Evolutionary conservation across 2,329 filamentous ascomycete genomes (phyloP), one percentile per base, ranked within the genome.

Genomic region (Chaetomium sp.): DNA sequence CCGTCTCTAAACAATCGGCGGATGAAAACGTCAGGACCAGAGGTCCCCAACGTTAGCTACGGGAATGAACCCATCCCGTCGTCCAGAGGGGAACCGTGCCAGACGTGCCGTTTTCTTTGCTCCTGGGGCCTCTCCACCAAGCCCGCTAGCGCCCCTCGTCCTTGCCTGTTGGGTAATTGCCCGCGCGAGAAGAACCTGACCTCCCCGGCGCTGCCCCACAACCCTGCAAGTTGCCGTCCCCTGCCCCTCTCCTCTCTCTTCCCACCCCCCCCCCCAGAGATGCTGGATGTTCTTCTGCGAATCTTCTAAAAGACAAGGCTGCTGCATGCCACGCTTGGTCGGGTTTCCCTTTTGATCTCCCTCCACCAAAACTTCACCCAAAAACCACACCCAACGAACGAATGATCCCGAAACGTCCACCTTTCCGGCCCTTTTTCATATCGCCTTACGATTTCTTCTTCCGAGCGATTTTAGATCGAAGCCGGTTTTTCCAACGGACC

Each of bases 331-430:
- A 41, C 58, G 42, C 57, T 62, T 64, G 60, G 58, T 58, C 56
- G 57, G 57, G 35, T 64, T 64, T 63, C 62, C 61, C 58, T 61
- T 64, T 63, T 61, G 60, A 61, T 62, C 55, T 33, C 43, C 53
- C 47, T 45, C 56, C 49, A 49, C 47, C 42, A 49, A 46, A 59
- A 49, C 10, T 35, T n/a, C 52, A 35, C 36, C 45, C 33, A 10
- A 40, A 49, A 40, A 41, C 48, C 48, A 51, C 34, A 12, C 44
- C 44, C 12, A 47, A 47, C 40, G 27, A 10, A 33, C 45, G 27
- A 48, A 48, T 14, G 32, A 27, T 14, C 38, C 12, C 44, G 45
- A 37, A 44, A 49, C n/a, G 38, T 36, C 44, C 34, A n/a, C 41
- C 45, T 33, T 32, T 46, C 36, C 50, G 41, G 45, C 48, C 45